These are phyloP conservation scores for Nidularia sp. DNA, from an alignment of 768 basidiomycete genomes.

Conservation along the genomic window DNA sequence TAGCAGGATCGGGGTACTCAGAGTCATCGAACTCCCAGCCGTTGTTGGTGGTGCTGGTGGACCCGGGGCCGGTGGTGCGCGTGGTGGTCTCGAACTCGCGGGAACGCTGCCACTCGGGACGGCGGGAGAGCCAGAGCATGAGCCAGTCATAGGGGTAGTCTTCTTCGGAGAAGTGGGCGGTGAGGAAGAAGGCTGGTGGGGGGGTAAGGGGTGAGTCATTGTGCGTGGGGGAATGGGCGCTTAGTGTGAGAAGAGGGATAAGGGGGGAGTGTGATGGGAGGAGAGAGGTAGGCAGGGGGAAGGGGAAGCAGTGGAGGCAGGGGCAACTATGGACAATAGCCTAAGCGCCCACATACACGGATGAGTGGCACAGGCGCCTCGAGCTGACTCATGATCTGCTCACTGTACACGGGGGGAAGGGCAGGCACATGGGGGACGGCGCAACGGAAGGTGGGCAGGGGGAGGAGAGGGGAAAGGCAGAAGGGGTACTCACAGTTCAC, in stretches of 20 bases:
- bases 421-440: too few relatives aligned
- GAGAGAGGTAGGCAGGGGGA: too few relatives aligned
- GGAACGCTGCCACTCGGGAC: slow-evolving; percentile 84
- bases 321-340: too few relatives aligned
- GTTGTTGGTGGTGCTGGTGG: slow-evolving; percentile 19
- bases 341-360: neutral
- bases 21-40: neutral
- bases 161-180: slow-evolving; percentile 87
- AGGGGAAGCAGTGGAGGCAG: too few relatives aligned
- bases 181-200: slow-evolving; percentile 74
- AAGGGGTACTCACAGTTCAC: slow-evolving; percentile 66
- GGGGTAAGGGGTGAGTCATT: slow-evolving; percentile 11
- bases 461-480: neutral
- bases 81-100: slow-evolving; percentile 89
- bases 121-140: slow-evolving; percentile 84
- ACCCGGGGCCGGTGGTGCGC: slow-evolving; percentile 60
- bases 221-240: slow-evolving; percentile 8
- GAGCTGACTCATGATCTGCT: neutral
- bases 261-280: neutral
- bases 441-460: neutral
- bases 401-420: too few relatives aligned
- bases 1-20: too few relatives aligned
- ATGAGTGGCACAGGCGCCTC: neutral
- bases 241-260: slow-evolving; percentile 7
- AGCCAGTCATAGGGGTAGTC: slow-evolving; percentile 91